A percentile compares a stretch with the other conserved stretches of the same genome.
Evolutionary conservation across 2,329 filamentous ascomycete genomes (phyloP).

Genomic region (Claviceps lovelessii): DNA sequence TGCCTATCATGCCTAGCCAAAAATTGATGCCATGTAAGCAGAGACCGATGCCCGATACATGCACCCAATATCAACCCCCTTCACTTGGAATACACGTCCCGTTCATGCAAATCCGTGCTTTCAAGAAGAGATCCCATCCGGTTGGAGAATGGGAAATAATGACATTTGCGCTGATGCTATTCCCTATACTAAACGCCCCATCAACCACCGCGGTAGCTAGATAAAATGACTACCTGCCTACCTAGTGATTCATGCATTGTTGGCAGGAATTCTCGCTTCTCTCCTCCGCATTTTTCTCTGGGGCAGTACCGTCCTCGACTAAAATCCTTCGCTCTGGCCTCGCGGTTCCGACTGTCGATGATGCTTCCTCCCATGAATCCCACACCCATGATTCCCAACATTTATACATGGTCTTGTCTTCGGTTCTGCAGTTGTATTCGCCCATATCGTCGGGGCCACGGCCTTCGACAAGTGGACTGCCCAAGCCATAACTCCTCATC

Average conservation of each 20-base stretch:
- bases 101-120: too few species aligned
- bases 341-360: neutral
- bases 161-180: neutral
- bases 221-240: neutral
- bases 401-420: neutral
- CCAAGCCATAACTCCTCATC: slow-evolving; percentile 11
- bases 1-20: too few species aligned
- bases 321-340: neutral
- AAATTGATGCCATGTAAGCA: too few species aligned
- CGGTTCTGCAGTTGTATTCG: neutral
- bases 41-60: too few species aligned
- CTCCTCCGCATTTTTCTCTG: too few species aligned
- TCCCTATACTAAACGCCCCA: too few species aligned
- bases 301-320: neutral
- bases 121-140: too few species aligned
- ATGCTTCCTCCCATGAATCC: neutral
- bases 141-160: too few species aligned
- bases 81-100: too few species aligned
- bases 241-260: neutral
- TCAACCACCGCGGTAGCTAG: neutral
- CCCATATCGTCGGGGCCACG: slow-evolving; percentile 8
- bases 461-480: slow-evolving; percentile 11
- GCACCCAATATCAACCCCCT: too few species aligned
- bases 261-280: neutral
- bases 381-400: neutral